phyloP scores from a whole-genome alignment of 1,284 basidiomycete genomes.

The Trichosporon sp. region DNA sequence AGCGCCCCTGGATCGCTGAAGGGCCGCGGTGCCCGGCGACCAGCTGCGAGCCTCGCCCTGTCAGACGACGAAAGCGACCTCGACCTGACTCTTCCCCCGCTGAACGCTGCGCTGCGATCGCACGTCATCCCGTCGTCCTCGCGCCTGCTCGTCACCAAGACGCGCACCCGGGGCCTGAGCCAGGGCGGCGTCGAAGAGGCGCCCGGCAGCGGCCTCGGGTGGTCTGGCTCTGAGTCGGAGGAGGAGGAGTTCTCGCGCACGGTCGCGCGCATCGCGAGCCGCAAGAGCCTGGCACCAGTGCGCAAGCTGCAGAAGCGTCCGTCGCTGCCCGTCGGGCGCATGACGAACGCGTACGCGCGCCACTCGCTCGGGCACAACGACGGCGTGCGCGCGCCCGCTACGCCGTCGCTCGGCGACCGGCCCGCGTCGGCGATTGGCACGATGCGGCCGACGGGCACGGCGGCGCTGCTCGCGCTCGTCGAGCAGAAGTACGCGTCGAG shows the following conservation, averaged over 20 bases:
- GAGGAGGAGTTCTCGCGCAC: constrained; percentile 37
- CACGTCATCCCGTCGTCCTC: constrained; percentile 30
- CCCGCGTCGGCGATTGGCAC: constrained; percentile 16
- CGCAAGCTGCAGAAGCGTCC: constrained; percentile 15
- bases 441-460: constrained; percentile 11
- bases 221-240: constrained; percentile 40
- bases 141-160: constrained; percentile 15
- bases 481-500: constrained; percentile 22
- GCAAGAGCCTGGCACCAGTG: constrained; percentile 15
- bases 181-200: neutral
- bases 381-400: constrained; percentile 2
- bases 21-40: neutral
- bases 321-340: constrained; percentile 8
- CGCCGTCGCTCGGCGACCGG: constrained; percentile 10
- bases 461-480: constrained; percentile 20
- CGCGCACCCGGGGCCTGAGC: neutral
- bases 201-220: constrained; percentile 17
- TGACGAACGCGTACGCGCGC: neutral
- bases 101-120: constrained; percentile 29
- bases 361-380: neutral
- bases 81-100: constrained; percentile 29
- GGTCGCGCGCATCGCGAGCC: constrained; percentile 21
- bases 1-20: neutral
- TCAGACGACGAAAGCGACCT: constrained; percentile 36
- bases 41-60: constrained; percentile 5